phyloP scores from a whole-genome alignment of 2,329 filamentous ascomycete genomes.

The Dendryphion nanum region DNA sequence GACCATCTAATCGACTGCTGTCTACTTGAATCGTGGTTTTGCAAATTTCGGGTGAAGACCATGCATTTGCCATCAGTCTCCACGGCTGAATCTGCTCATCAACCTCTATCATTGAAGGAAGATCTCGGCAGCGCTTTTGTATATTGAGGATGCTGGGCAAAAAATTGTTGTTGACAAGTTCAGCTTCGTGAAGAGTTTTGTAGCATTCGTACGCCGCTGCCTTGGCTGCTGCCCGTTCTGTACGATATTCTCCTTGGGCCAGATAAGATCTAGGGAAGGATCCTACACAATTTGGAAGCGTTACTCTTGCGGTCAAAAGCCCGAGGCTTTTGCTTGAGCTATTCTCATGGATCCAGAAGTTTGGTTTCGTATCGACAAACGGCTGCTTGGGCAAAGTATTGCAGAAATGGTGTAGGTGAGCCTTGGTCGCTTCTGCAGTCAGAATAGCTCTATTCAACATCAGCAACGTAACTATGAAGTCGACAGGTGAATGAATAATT shows the following conservation, averaged over 20 bases:
- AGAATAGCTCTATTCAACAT: constrained; percentile 61
- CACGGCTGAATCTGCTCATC: constrained; percentile 31
- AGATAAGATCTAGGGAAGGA: constrained; percentile 55
- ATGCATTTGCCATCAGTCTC: constrained; percentile 16
- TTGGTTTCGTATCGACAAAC: constrained; percentile 65
- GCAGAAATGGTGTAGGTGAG: constrained; percentile 83
- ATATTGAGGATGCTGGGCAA: constrained; percentile 56
- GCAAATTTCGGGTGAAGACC: constrained; percentile 10
- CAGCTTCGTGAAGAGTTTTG: constrained; percentile 63
- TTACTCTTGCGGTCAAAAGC: constrained; percentile 64
- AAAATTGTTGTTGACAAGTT: constrained; percentile 74
- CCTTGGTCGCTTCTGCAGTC: constrained; percentile 68
- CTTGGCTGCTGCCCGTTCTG: constrained; percentile 69
- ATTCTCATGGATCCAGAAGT: constrained; percentile 59
- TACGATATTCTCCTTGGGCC: constrained; percentile 61
- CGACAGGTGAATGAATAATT: constrained; percentile 12
- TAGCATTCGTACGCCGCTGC: constrained; percentile 86
- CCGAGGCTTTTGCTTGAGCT: constrained; percentile 35
- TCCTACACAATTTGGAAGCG: constrained; percentile 70
- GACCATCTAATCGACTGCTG: constrained; percentile 48
- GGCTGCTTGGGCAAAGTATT: constrained; percentile 55
- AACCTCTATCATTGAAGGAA: constrained; percentile 24
- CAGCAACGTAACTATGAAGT: too few relatives aligned
- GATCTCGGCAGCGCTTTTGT: constrained; percentile 17
- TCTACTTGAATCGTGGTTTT: constrained; percentile 37